Evolutionary conservation across 164 flowering plant genomes (phyloP).

Genomic region (Vitis rotundifolia): DNA sequence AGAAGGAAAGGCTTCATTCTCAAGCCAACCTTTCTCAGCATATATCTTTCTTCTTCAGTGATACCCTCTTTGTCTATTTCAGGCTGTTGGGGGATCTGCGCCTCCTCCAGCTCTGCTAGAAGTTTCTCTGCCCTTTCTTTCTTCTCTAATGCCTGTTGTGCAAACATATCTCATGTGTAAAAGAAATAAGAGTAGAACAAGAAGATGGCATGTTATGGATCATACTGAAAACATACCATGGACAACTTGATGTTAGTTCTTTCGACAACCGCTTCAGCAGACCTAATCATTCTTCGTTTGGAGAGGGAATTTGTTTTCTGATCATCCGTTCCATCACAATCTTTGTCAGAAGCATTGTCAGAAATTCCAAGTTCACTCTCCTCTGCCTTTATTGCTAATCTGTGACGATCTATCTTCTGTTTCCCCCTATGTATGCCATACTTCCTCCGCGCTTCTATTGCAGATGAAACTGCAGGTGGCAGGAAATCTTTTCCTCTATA

Average conservation of each 20-base stretch:
- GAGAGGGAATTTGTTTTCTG: constrained; percentile 6
- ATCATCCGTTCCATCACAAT: constrained; percentile 17
- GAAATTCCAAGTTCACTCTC: constrained; percentile 15
- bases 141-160: constrained; percentile 66
- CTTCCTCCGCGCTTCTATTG: constrained; percentile 68
- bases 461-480: constrained; percentile 85
- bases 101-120: constrained; percentile 63
- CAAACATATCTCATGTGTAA: constrained; percentile 8
- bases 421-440: constrained; percentile 12
- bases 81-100: constrained; percentile 35
- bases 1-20: constrained; percentile 83
- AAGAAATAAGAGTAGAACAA: constrained; percentile 2
- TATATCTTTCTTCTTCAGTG: constrained; percentile 87
- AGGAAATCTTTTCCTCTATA: constrained; percentile 98
- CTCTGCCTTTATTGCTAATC: constrained; percentile 16
- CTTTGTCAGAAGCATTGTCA: constrained; percentile 21
- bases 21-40: constrained; percentile 91
- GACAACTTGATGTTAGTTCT: constrained; percentile 55
- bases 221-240: constrained; percentile 42
- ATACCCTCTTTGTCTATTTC: constrained; percentile 81
- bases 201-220: constrained; percentile 1
- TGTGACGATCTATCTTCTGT: constrained; percentile 3
- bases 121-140: constrained; percentile 78
- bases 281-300: constrained; percentile 29
- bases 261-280: constrained; percentile 32